A percentile compares a stretch with the other conserved stretches of the same genome.
Evolutionary conservation across 257 asterid genomes (phyloP).

Genomic region (Anisodus acutangulus): DNA sequence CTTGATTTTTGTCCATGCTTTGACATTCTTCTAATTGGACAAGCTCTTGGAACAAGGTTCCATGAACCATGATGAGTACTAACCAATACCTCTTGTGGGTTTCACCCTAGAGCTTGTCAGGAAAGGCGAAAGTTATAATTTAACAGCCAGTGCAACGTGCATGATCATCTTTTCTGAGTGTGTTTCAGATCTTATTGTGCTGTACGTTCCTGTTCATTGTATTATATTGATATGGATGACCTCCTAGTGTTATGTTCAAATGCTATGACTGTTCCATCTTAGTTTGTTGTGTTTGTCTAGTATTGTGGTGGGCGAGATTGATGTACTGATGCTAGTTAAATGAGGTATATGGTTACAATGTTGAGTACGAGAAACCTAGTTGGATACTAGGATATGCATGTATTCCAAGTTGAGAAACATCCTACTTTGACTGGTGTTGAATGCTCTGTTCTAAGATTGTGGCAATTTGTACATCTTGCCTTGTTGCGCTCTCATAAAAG

Average conservation of each 20-base stretch:
- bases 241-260: neutral
- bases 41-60: neutral
- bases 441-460: neutral
- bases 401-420: neutral
- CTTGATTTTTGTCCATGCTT: neutral
- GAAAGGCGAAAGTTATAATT: no score
- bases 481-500: neutral
- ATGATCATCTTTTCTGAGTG: no score
- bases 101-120: no score
- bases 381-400: neutral
- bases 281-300: neutral
- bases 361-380: neutral
- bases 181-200: no score
- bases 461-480: neutral
- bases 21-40: slow-evolving; percentile 4
- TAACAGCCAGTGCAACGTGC: no score
- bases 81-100: neutral
- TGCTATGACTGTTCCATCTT: neutral
- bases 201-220: neutral
- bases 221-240: slow-evolving; percentile 2
- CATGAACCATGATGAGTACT: neutral
- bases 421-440: slow-evolving; percentile 4
- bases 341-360: neutral
- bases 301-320: neutral
- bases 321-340: neutral